Base-by-base conservation (phyloP, 2,329 filamentous ascomycete genomes). In the Talaromyces amestolkiae region DNA sequence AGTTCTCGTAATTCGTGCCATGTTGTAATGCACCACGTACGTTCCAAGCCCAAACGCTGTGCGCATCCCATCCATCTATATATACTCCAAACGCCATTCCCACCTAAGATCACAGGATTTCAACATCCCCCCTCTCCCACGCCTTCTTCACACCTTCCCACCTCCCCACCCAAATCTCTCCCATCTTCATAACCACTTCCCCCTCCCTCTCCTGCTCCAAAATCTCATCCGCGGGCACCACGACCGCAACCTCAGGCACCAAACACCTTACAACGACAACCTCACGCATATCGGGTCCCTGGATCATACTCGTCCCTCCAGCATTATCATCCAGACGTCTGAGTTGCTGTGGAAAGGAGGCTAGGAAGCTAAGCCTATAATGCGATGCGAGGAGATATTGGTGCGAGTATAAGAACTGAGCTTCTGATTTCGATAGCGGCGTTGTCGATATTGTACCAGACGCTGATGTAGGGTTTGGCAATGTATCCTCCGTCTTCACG, bases 251-350 rank as follows among this genome's bases (percentile, higher is more conserved):
- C 75, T 86, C 83, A 19, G 75, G 77, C 0, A 66, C 75, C 24
- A 82, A 65, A 76, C 80, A 82, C 67, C 94, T 84, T 47, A 93
- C 87, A 77, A 99, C 97, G 2, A 98, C 93, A 8, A 92, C 92
- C 1, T 86, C 84, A 67, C 95, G 91, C 58, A 88, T 80, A 75
- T 98, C 95, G 0, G 95, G 95, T 2, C 86, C 83, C 74, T 97
- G 93, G 35, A 98, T 87, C 95, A 99, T 99, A 79, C 87, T 93
- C 65, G 94, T 89, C 10, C 93, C 93, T 35, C 93, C 94, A 0
- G 91, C 89, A 15, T 91, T 91, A 80, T 99, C 95, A 78, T 98
- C 96, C 63, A 99, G 81, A 70, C 93, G 89, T 76, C 94, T 90
- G 71, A 99, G 78, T 54, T 87, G 83, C 15, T 86, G 80, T 0